Evolutionary conservation across 1,284 basidiomycete genomes (phyloP).

Genomic region (Meripilus lineatus): DNA sequence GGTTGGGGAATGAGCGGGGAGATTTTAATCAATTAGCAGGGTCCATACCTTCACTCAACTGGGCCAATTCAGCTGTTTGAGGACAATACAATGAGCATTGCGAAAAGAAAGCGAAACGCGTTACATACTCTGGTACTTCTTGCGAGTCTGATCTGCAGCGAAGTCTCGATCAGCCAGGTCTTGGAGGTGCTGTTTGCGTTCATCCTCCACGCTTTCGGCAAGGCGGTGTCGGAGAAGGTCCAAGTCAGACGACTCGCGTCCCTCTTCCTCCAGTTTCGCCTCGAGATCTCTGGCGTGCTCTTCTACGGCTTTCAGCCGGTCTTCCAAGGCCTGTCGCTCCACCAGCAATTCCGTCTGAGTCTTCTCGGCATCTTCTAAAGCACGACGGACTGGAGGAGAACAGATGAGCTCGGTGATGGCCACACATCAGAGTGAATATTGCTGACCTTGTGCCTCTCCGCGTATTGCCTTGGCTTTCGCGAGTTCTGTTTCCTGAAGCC

Average conservation of each 20-base stretch:
- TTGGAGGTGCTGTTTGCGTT: constrained; percentile 71
- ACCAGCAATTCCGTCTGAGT: constrained; percentile 44
- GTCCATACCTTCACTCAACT: constrained; percentile 66
- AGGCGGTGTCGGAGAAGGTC: constrained; percentile 60
- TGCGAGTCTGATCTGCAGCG: constrained; percentile 70
- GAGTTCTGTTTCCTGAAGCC: constrained; percentile 69
- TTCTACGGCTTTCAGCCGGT: constrained; percentile 48
- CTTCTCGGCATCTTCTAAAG: constrained; percentile 62
- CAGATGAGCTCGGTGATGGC: constrained; percentile 8
- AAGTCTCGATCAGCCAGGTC: constrained; percentile 76
- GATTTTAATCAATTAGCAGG: background rate
- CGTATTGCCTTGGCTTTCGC: constrained; percentile 60
- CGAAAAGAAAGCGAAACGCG: background rate
- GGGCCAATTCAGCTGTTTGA: constrained; percentile 60
- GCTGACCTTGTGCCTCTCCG: constrained; percentile 41
- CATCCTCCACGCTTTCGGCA: constrained; percentile 70
- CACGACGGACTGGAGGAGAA: constrained; percentile 45
- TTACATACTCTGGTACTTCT: constrained; percentile 72
- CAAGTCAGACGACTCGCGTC: constrained; percentile 62
- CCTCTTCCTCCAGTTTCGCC: constrained; percentile 62
- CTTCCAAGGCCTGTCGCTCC: constrained; percentile 51
- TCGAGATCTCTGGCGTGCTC: constrained; percentile 58
- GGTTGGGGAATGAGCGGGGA: constrained; percentile 5
- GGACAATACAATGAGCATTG: background rate
- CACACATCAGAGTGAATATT: constrained; percentile 2